Percentiles rank a stretch among this genome's conserved stretches.
Conservation (phyloP, 2,329 filamentous ascomycete species). For the Sarocladium strictum region DNA sequence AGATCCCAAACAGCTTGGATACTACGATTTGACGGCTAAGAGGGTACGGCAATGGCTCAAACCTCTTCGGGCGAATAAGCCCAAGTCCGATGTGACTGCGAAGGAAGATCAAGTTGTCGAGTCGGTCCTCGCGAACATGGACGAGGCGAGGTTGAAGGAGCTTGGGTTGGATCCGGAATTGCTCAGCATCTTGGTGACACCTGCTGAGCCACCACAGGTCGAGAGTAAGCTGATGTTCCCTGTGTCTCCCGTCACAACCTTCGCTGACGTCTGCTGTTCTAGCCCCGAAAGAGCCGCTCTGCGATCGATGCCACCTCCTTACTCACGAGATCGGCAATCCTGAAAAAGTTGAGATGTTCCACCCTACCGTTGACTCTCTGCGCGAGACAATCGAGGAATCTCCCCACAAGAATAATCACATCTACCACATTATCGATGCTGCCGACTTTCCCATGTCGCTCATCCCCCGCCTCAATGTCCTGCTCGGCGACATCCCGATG, state of each 20-base stretch:
- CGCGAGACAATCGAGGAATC: slow-evolving; percentile 82
- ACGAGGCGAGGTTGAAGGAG: slow-evolving; percentile 33
- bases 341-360: slow-evolving; percentile 56
- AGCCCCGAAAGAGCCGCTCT: slow-evolving; percentile 51
- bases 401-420: slow-evolving; percentile 83
- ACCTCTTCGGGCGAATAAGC: slow-evolving; percentile 14
- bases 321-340: slow-evolving; percentile 46
- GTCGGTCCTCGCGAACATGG: slow-evolving; percentile 36
- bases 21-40: slow-evolving; percentile 47
- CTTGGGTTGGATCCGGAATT: slow-evolving; percentile 38
- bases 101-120: slow-evolving; percentile 32
- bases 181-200: background rate
- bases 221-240: background rate
- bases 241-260: background rate
- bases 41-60: slow-evolving; percentile 41
- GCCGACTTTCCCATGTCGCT: slow-evolving; percentile 96
- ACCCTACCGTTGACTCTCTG: slow-evolving; percentile 76
- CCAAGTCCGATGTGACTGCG: slow-evolving; percentile 12
- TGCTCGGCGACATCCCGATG: slow-evolving; percentile 66
- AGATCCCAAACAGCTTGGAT: slow-evolving; percentile 46
- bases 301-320: slow-evolving; percentile 81
- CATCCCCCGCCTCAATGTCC: slow-evolving; percentile 65
- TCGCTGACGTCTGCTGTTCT: background rate
- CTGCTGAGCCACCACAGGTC: background rate
- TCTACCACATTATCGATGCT: slow-evolving; percentile 92